Evolutionary conservation across 2,329 filamentous ascomycete genomes (phyloP).

Genomic region (Cadophora gregata): DNA sequence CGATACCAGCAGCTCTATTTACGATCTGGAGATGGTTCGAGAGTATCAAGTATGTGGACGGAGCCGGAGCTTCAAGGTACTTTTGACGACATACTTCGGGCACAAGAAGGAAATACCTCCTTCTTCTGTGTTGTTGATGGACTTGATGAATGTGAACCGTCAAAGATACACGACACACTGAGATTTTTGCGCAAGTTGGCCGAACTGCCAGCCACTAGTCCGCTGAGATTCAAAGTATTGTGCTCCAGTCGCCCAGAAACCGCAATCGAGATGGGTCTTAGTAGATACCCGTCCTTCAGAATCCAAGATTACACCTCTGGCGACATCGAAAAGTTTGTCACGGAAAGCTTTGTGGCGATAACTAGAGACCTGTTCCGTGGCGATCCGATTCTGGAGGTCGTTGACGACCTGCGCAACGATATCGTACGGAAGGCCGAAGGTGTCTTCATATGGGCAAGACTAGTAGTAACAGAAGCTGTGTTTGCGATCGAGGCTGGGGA

Average conservation of each 20-base stretch:
- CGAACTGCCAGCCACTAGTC: background rate
- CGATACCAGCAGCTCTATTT: background rate
- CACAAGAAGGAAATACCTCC: background rate
- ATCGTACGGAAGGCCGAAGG: background rate
- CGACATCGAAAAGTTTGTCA: background rate
- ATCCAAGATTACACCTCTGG: background rate
- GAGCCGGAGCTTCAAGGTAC: background rate
- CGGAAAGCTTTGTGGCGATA: background rate
- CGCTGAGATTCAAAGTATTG: background rate
- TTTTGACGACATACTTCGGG: background rate
- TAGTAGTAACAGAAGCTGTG: background rate
- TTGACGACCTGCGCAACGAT: background rate
- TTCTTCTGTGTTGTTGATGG: background rate
- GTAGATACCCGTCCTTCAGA: background rate
- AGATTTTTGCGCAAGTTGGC: background rate
- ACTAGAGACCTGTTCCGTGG: background rate
- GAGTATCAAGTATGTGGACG: background rate
- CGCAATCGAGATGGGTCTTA: background rate
- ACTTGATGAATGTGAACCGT: background rate
- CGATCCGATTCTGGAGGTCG: background rate
- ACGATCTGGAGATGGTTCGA: background rate
- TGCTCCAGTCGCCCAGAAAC: background rate
- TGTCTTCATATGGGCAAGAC: background rate
- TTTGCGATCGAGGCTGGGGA: background rate
- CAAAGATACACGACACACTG: background rate